Base-by-base conservation (phyloP, 768 basidiomycete genomes). In the Stropharia rugosoannulata region DNA sequence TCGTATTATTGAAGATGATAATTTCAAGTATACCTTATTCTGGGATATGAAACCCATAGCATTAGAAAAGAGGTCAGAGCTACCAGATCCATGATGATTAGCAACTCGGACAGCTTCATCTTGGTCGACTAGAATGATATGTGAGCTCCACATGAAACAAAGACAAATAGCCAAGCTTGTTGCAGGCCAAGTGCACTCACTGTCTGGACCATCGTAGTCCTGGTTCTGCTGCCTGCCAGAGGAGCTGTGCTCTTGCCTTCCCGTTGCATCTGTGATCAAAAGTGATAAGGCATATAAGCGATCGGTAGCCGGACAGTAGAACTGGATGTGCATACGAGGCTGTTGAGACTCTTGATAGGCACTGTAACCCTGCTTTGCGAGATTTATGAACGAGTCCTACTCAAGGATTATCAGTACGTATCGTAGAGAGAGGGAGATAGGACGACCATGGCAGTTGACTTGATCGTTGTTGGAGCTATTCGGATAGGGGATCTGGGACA, bases 311-410 rank as follows among this genome's bases (percentile, higher is more conserved):
- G 19, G 35, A 25, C 18, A 22, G 35, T 54, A 55, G 32, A 51
- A 13, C 38, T 51, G 43, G 22, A 27, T 52, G 58, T 71, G 66
- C 59, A 80, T 78, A 69, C 13, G 22, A 22, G 22, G n/a, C 25
- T 35, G 51, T 29, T 83, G 79, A 15, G 77, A 80, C 27, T 75
- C 64, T 61, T 75, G 70, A 72, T 84, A 84, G 66, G 82, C 75
- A 38, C 81, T 68, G 61, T 80, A 68, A 59, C 84, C 83, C 69
- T 91, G 69, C 70, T 90, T 86, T 9, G 89, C 91, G 61, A 92
- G 68, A 55, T 82, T 83, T 37, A 89, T 78, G 63, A 92, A 80
- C 56, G 68, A 77, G 57, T 90, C 88, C 90, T 88, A 54, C 44
- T n/a, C 27, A 13, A 2, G 45, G 51, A 12, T 43, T 42, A 51